A percentile compares a stretch with the other conserved stretches of the same genome.
phyloP scores from a whole-genome alignment of 495 filamentous ascomycete genomes.

The Penicillium robsamsonii region DNA sequence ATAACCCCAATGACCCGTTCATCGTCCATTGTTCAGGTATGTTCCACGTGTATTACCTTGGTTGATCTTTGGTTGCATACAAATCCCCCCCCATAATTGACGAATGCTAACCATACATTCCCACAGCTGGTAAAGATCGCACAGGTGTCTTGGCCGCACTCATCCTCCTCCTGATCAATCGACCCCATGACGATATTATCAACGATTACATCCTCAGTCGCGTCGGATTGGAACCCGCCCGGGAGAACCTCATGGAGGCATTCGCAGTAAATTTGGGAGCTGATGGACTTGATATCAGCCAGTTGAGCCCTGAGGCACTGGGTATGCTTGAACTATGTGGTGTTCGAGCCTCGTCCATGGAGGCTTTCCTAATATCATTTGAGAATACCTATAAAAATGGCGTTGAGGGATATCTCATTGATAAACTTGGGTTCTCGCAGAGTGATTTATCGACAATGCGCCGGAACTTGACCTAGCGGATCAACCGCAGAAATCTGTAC shows the following conservation, averaged over 20 bases:
- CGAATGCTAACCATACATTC: conserved; percentile 3
- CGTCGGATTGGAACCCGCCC: conserved; percentile 26
- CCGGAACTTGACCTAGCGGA: conserved; percentile 13
- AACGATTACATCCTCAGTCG: conserved; percentile 49
- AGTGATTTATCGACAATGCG: conserved; percentile 20
- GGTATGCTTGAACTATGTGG: conserved; percentile 31
- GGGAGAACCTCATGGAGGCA: conserved; percentile 23
- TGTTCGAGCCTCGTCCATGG: conserved; percentile 29
- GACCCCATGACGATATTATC: conserved; percentile 41
- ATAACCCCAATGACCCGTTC: conserved; percentile 39
- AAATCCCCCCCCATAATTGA: background rate
- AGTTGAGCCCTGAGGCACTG: conserved; percentile 24
- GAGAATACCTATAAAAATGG: conserved; percentile 25
- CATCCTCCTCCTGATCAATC: conserved; percentile 53
- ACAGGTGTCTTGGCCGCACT: conserved; percentile 60
- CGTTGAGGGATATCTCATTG: conserved; percentile 23
- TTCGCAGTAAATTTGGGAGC: conserved; percentile 14
- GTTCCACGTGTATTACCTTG: conserved; percentile 10
- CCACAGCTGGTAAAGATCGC: conserved; percentile 60
- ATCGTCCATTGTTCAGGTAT: conserved; percentile 62
- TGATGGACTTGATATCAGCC: conserved; percentile 17
- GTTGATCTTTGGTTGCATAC: background rate
- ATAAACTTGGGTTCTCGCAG: conserved; percentile 21
- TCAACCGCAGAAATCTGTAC: background rate
- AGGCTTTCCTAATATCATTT: conserved; percentile 29